Conservation (phyloP, 108 stramenopile genomes). For the Pseudonitzschia delicatissima region DNA sequence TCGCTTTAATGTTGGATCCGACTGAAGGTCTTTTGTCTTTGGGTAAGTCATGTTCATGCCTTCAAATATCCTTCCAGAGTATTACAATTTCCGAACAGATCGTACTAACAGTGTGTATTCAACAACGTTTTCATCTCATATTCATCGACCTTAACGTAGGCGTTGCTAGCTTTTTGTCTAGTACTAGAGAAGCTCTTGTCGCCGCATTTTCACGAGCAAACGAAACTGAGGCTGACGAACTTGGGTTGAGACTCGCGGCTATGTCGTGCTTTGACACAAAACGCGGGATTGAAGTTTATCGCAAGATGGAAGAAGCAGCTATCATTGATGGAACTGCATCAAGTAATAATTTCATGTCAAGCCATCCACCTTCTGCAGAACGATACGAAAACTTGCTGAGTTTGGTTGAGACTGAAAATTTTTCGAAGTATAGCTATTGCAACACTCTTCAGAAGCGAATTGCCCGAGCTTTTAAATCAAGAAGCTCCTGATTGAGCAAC, state of each 20-base stretch:
- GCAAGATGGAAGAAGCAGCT: constrained; percentile 70
- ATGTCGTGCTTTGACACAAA: constrained; percentile 79
- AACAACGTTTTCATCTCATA: too few relatives aligned
- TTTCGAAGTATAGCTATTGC: constrained; percentile 40
- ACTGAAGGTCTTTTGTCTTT: constrained; percentile 71
- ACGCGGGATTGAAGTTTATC: constrained; percentile 59
- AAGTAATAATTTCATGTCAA: constrained; percentile 24
- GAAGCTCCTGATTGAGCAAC: too few relatives aligned
- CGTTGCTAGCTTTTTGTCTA: constrained; percentile 60
- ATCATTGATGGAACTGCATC: constrained; percentile 33
- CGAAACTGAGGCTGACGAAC: constrained; percentile 72
- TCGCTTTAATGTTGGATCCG: constrained; percentile 76
- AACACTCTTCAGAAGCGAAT: constrained; percentile 19
- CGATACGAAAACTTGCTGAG: constrained; percentile 42
- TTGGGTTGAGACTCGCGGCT: constrained; percentile 72
- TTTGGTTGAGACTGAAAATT: constrained; percentile 48
- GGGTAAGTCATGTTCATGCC: constrained; percentile 8
- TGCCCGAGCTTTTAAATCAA: neutral
- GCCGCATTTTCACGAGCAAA: constrained; percentile 69
- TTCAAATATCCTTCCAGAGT: too few relatives aligned
- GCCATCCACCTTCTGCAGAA: constrained; percentile 67
- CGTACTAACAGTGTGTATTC: too few relatives aligned
- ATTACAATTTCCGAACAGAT: too few relatives aligned
- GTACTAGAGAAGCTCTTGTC: constrained; percentile 44
- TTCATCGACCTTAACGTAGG: neutral